Percentiles rank a stretch among this genome's conserved stretches.
Conservation (phyloP, 345 rosid genomes). For the Hibiscus tridactylites region DNA sequence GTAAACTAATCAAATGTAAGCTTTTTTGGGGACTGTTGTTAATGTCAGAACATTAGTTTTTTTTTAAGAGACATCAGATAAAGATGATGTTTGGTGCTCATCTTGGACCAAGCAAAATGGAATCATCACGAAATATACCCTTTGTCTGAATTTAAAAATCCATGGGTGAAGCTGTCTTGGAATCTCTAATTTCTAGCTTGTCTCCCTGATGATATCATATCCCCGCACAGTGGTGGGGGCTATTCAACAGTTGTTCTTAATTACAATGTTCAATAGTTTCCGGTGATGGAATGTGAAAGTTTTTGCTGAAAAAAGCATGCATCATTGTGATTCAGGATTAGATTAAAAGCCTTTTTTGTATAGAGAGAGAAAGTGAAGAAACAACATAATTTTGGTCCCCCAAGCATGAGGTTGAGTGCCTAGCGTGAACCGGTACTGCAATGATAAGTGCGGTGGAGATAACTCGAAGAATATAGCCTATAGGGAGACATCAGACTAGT, state of each 20-base stretch:
- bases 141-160: slow-evolving; percentile 6
- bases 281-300: not conserved
- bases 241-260: not conserved
- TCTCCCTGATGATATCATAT: too few relatives aligned
- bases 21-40: slow-evolving; percentile 2
- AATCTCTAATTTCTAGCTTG: not conserved
- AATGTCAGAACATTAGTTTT: not conserved
- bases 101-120: slow-evolving; percentile 14
- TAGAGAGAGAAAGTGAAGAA: not conserved
- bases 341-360: not conserved
- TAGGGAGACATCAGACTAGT: slow-evolving; percentile 8
- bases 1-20: slow-evolving; percentile 4
- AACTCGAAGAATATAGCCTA: not conserved
- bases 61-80: not conserved
- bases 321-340: too few relatives aligned
- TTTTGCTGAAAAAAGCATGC: not conserved
- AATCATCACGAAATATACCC: not conserved
- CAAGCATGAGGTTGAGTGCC: not conserved
- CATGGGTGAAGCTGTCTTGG: slow-evolving; percentile 13
- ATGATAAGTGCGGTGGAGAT: not conserved
- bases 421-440: not conserved
- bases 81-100: slow-evolving; percentile 6
- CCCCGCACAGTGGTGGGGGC: slow-evolving; percentile 1
- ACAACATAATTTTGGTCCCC: slow-evolving; percentile 7
- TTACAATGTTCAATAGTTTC: not conserved